These are phyloP conservation scores for Capsella bursapastoris DNA, from an alignment of 345 rosid species.

Conservation along the genomic window DNA sequence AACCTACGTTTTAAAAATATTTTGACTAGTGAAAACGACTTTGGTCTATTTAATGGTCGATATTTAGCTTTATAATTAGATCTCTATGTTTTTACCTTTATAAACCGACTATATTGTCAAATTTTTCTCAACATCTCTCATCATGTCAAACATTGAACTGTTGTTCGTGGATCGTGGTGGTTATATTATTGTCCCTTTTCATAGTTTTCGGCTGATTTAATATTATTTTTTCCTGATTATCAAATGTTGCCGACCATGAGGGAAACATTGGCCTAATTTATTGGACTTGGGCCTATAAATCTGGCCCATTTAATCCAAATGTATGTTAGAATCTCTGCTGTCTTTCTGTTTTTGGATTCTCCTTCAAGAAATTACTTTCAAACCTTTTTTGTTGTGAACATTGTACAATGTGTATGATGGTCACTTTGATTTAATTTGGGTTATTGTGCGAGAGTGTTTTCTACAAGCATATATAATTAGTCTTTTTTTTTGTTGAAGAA, in stretches of 20 bases:
- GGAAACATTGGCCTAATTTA: background rate
- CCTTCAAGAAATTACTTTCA: background rate
- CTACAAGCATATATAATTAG: background rate
- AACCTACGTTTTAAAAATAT: constrained; percentile 30
- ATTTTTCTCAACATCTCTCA: constrained; percentile 31
- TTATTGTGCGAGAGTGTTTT: background rate
- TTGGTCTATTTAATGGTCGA: constrained; percentile 8
- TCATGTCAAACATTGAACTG: constrained; percentile 34
- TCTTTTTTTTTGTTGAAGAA: background rate
- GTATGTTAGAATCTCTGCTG: background rate
- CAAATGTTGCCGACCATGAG: constrained; percentile 32
- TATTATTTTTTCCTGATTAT: background rate
- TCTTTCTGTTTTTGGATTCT: background rate
- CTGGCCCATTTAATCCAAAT: constrained; percentile 11
- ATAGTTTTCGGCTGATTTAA: constrained; percentile 14
- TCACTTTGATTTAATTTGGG: background rate
- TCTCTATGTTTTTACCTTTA: constrained; percentile 20
- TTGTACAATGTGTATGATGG: background rate
- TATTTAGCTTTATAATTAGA: background rate
- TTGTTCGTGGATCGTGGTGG: constrained; percentile 12
- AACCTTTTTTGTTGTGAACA: background rate
- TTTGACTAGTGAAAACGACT: constrained; percentile 35
- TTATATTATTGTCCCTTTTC: constrained; percentile 21
- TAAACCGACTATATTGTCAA: constrained; percentile 14
- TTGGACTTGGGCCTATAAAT: constrained; percentile 10